Conservation (phyloP, 768 basidiomycete species). For the Austroboletus eburneus region DNA sequence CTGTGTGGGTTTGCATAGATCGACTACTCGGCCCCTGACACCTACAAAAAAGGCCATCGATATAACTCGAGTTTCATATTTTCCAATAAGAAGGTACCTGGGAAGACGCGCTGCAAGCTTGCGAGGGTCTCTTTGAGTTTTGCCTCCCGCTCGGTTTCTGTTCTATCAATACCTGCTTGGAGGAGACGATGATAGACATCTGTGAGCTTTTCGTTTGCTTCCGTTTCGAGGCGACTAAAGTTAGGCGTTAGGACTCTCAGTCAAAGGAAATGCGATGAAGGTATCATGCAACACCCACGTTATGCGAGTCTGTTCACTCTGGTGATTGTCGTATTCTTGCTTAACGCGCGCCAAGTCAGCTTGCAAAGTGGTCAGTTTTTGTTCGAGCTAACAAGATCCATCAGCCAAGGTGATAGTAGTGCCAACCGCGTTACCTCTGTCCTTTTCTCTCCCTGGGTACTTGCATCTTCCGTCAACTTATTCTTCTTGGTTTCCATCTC, state of each 20-base stretch:
- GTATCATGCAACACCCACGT: slow-evolving; percentile 39
- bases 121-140: slow-evolving; percentile 83
- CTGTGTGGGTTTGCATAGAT: slow-evolving; percentile 91
- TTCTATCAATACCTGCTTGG: slow-evolving; percentile 85
- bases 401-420: not conserved
- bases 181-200: slow-evolving; percentile 79
- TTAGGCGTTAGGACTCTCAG: not conserved
- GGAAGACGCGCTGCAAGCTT: slow-evolving; percentile 84
- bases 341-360: slow-evolving; percentile 60
- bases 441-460: slow-evolving; percentile 46
- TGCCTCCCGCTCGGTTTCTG: slow-evolving; percentile 79
- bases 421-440: slow-evolving; percentile 42
- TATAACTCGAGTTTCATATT: not conserved
- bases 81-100: slow-evolving; percentile 44
- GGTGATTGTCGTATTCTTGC: slow-evolving; percentile 80
- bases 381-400: slow-evolving; percentile 43
- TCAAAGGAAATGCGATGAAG: not conserved
- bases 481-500: slow-evolving; percentile 55
- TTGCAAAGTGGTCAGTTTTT: slow-evolving; percentile 52
- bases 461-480: slow-evolving; percentile 53
- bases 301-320: slow-evolving; percentile 77
- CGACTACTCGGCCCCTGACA: slow-evolving; percentile 88
- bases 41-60: slow-evolving; percentile 38
- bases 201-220: slow-evolving; percentile 88
- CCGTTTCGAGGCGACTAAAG: slow-evolving; percentile 79